Percentiles rank a stretch among this genome's conserved stretches.
These are phyloP conservation scores for Fagopyrum esculentum DNA, from an alignment of 148 eudicot genomes.

Conservation along the genomic window DNA sequence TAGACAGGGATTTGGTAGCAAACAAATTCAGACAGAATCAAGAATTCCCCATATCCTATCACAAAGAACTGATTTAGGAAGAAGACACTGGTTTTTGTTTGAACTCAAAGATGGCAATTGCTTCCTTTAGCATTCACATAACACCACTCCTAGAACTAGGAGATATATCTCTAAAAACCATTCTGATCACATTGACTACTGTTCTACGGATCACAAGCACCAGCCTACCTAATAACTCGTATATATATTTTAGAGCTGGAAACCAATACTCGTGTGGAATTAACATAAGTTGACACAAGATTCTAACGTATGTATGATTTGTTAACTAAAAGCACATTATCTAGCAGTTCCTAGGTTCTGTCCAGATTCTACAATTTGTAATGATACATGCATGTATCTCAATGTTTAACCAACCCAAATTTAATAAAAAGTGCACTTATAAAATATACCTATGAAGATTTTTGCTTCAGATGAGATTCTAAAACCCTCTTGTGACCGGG, in stretches of 20 bases:
- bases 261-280: too few species aligned
- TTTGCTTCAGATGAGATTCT: neutral
- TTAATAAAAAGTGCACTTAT: neutral
- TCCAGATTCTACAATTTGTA: neutral
- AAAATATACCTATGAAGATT: neutral
- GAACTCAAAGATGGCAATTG: neutral
- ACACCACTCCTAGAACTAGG: neutral
- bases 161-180: too few species aligned
- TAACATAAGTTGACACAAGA: too few species aligned
- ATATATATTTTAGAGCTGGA: too few species aligned
- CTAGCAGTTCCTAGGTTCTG: too few species aligned
- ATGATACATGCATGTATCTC: neutral
- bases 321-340: too few species aligned
- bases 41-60: neutral
- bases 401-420: too few species aligned
- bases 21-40: neutral
- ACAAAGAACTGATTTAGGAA: neutral
- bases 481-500: neutral
- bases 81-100: neutral
- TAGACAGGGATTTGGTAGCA: neutral
- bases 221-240: too few species aligned
- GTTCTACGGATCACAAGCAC: too few species aligned
- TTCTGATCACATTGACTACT: too few species aligned
- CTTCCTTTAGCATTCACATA: neutral
- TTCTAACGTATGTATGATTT: too few species aligned